phyloP scores from a whole-genome alignment of 2,329 filamentous ascomycete species.

The Triangularia verruculosa region DNA sequence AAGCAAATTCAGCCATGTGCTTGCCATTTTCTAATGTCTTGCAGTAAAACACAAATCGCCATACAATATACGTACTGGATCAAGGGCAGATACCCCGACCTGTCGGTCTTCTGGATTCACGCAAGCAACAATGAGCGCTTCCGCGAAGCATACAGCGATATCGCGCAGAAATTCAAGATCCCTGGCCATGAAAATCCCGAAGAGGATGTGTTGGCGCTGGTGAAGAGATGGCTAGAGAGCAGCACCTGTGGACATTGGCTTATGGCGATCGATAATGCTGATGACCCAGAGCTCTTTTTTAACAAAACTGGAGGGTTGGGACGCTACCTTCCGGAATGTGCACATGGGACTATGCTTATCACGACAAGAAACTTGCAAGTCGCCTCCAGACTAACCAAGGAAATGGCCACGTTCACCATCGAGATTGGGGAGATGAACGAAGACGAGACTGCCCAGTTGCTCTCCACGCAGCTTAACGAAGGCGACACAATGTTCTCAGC shows the following conservation, averaged over 20 bases:
- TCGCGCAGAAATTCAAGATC: conserved; percentile 29
- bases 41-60: conserved; percentile 36
- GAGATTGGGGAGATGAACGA: conserved; percentile 32
- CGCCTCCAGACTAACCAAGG: conserved; percentile 26
- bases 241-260: conserved; percentile 20
- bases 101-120: conserved; percentile 23
- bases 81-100: neutral
- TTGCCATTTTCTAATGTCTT: conserved; percentile 6
- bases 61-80: conserved; percentile 25
- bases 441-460: conserved; percentile 28
- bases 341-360: conserved; percentile 32
- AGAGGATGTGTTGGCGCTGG: conserved; percentile 25
- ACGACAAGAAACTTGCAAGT: conserved; percentile 37
- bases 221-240: conserved; percentile 31
- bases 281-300: conserved; percentile 8
- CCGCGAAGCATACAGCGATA: conserved; percentile 27
- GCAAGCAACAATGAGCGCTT: conserved; percentile 33
- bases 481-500: neutral
- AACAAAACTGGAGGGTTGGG: conserved; percentile 20
- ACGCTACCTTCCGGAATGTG: conserved; percentile 31
- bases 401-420: conserved; percentile 19
- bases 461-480: conserved; percentile 22
- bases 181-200: conserved; percentile 27
- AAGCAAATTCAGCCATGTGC: neutral
- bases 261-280: conserved; percentile 24